phyloP scores from a whole-genome alignment of 495 filamentous ascomycete species.

The Apiosordaria backusii region DNA sequence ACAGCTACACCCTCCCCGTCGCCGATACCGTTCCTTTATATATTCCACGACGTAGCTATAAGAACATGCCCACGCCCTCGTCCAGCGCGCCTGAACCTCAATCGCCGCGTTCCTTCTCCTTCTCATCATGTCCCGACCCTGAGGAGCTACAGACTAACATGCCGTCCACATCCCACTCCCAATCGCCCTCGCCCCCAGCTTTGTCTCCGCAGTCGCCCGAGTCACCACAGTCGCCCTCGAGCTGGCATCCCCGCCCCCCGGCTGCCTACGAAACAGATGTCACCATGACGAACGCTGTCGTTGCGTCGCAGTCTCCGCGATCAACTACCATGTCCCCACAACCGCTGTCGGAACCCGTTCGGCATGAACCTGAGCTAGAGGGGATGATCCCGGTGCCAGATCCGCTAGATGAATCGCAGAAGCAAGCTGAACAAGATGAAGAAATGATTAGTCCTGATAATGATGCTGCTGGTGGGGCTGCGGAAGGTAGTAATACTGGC shows the following conservation, averaged over 20 bases:
- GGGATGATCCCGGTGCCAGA: conserved; percentile 10
- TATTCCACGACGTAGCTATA: not conserved
- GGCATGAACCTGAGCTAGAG: conserved; percentile 20
- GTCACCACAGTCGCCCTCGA: conserved; percentile 18
- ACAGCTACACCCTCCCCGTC: not conserved
- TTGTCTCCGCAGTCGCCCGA: conserved; percentile 10
- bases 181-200: not conserved
- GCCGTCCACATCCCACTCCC: conserved; percentile 10
- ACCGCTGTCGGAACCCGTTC: conserved; percentile 22
- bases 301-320: conserved; percentile 27
- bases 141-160: conserved; percentile 23
- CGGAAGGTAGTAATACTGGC: conserved; percentile 3
- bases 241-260: conserved; percentile 22
- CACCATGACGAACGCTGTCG: not conserved
- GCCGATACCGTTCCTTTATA: not conserved
- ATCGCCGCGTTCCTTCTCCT: conserved; percentile 38
- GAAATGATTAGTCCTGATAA: conserved; percentile 21
- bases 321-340: conserved; percentile 39
- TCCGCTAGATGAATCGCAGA: conserved; percentile 29
- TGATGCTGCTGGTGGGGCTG: conserved; percentile 10
- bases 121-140: conserved; percentile 46
- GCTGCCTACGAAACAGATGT: conserved; percentile 12
- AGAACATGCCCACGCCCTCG: conserved; percentile 52
- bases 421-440: conserved; percentile 38
- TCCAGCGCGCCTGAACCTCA: conserved; percentile 38